These are phyloP conservation scores for Irpex sp. DNA, from an alignment of 1,284 basidiomycete species.

Conservation along the genomic window DNA sequence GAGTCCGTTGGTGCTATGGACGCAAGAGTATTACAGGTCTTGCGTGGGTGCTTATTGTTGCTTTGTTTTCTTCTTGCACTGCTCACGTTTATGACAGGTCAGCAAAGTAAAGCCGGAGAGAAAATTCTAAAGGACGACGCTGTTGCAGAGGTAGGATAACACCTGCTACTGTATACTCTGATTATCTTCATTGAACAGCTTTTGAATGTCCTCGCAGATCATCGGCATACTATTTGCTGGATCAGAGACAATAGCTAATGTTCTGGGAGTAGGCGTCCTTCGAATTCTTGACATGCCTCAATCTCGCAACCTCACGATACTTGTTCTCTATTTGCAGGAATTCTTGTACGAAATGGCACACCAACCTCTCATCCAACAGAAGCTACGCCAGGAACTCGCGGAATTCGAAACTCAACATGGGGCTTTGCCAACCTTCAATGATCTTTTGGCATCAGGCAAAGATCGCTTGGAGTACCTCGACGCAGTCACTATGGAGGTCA, in stretches of 20 bases:
- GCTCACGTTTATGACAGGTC: not conserved
- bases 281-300: constrained; percentile 17
- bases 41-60: not conserved
- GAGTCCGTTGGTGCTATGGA: not conserved
- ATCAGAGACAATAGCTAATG: constrained; percentile 24
- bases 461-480: constrained; percentile 50
- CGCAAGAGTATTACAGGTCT: not conserved
- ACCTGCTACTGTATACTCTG: not conserved
- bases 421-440: constrained; percentile 15
- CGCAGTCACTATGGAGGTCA: constrained; percentile 39
- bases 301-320: constrained; percentile 15
- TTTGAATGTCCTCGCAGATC: constrained; percentile 6
- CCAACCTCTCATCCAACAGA: constrained; percentile 6
- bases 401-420: constrained; percentile 22
- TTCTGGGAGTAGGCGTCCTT: constrained; percentile 23
- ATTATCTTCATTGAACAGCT: not conserved
- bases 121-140: not conserved
- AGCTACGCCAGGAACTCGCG: not conserved
- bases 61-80: not conserved
- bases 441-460: constrained; percentile 27
- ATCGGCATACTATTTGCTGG: constrained; percentile 16
- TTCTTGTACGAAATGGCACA: constrained; percentile 1
- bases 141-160: not conserved
- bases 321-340: not conserved
- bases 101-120: not conserved